Evolutionary conservation across 1,139 yeast species (phyloP), one percentile per base, ranked within the genome.

Genomic region (Candida dubliniensis): DNA sequence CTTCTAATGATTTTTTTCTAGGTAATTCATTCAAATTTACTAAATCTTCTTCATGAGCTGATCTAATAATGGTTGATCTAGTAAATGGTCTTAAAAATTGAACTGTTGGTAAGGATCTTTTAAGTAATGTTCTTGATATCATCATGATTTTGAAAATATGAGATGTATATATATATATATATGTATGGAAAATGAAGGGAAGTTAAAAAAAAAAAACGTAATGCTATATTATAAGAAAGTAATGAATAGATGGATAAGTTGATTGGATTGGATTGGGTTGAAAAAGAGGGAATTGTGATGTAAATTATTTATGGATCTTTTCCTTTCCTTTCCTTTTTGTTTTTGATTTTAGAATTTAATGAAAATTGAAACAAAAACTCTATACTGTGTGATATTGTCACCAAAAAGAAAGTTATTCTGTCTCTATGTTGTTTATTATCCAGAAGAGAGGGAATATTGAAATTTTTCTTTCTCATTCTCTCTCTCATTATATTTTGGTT

Each of bases 21-120:
- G 77, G 77, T 47, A 73, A 60, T 31, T 63, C 54, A 50, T 60
- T 61, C 51, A 71, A 64, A 58, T 72, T 65, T 29, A 62, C 63
- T 47, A 73, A 62, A 33, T 69, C 74, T 48, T 67, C 67, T 31
- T 57, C 53, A 31, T 56, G 48, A 14, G 53, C 57, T 30, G 45
- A 47, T 15, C 36, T 36, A 34, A 42, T 47, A 30, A 47, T 34
- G 13, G 46, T 12, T 23, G 53, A 38, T 8, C 39, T 24, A 10
- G 52, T 40, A 31, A 55, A 53, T 27, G 41, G 36, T 45, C 55
- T 51, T 29, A 31, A 31, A 7, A 31, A 24, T 39, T 37, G 32
- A 18, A 37, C 26, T 24, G 33, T 40, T 23, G 46, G 40, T 11
- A 31, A 34, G 10, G 41, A 31, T 34, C 39, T 41, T 12, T 29